Evolutionary conservation across 1,284 basidiomycete genomes (phyloP), one percentile per base, ranked within the genome.

Genomic region (Anthracocystis panici-leucophaei): DNA sequence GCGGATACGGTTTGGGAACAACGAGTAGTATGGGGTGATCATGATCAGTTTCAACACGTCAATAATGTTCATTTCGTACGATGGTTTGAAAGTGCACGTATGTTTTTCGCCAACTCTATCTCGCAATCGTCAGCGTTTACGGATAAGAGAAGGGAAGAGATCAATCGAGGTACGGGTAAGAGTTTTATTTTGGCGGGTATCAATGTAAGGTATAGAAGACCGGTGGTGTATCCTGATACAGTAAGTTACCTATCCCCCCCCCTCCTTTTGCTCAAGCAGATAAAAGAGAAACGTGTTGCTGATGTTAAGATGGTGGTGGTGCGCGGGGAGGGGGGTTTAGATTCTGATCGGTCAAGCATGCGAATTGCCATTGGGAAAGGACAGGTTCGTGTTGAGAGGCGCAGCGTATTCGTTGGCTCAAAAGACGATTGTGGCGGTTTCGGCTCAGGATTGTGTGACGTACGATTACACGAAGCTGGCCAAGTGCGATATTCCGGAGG

Each of bases 51-150:
- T 51, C 72, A 68, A 18, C 81, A 82, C 35, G 78, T 82, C 20
- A 83, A 83, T 68, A 83, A 83, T 29, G 80, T 79, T 10, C 75
- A 80, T 58, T 83, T 79, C 33, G 67, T 83, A 3, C 64, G 78
- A 5, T 83, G 80, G 80, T 75, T 80, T 45, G 81, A 83, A 57
- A 60, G 48, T 12, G 67, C 73, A 7, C 65, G 81, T 5, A 80
- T 83, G 80, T 62, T 66, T 35, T 80, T 73, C 62, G 54, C 65
- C 38, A 29, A 65, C 56, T n/a, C 20, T 1, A 41, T 66, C 42
- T 50, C 54, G 14, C 2, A 51, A 9, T 9, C 23, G 0, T 12
- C 48, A 3, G 53, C 50, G 3, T 67, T 74, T 7, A 45, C 62
- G 5, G 57, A 54, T 0, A 3, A 64, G 45, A 35, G 76, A n/a